Evolutionary conservation across 108 stramenopile genomes (phyloP), one percentile per base, ranked within the genome.

Genomic region (Aureococcus anophagefferens): DNA sequence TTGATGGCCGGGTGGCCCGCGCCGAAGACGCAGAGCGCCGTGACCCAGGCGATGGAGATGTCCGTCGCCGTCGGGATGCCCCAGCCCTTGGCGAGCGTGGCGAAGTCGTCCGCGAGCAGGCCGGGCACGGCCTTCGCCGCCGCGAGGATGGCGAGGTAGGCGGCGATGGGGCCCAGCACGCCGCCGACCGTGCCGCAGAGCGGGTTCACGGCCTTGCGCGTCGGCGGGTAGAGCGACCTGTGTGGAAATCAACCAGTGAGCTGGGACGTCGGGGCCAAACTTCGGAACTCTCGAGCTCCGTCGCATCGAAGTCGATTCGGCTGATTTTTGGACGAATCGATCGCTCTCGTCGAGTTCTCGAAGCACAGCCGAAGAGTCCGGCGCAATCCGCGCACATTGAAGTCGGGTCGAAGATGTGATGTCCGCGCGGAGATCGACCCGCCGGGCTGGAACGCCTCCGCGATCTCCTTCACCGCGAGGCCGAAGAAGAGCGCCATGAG

Each of bases 51-150:
- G 4, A 63, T 29, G 4, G 62, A 63, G 62, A 63, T 63, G 62
- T 63, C 62, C 62, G 62, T 63, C 29, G 62, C 62, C 62, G 62
- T 63, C 29, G 62, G 62, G 62, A 63, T 30, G 62, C 62, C 62
- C 62, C 62, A 63, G 29, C 62, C 62, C 28, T 29, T 63, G 7
- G 29, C 4, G 62, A 63, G 62, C 28, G 25, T 4, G 4, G 13
- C 62, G 5, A 29, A 28, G 62, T 63, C 62, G 13, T 63, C 62
- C 5, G 25, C 29, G 4, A 63, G 13, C 29, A 44, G 5, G 5
- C 40, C 29, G 5, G 62, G 5, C n/a, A n/a, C n/a, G 5, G 62
- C 4, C 5, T 4, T 63, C 4, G 28, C 13, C 21, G 28, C 40
- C 40, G 9, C 5, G 9, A 44, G 40, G 40, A 44, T 44, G 9